Evolutionary conservation across 768 basidiomycete species (phyloP), one percentile per base, ranked within the genome.

Genomic region (Sarcodon aspratus): DNA sequence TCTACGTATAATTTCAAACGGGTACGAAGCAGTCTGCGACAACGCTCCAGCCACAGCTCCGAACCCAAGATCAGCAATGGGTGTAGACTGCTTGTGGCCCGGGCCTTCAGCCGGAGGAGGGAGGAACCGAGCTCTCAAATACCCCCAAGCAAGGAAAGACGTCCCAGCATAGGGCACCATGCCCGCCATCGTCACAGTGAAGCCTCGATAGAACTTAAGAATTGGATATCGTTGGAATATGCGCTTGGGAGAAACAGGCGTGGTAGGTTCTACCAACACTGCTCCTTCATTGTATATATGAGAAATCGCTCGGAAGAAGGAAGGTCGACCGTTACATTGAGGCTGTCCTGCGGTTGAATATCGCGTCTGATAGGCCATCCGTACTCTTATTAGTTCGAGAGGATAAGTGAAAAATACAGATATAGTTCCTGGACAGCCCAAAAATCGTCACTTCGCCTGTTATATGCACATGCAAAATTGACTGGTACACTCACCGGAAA

Each of bases 101-200:
- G 67, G 62, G 21, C 21, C 21, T 27, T 27, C 21, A 17, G 7
- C 40, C 5, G 15, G 17, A 35, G 63, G 66, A 35, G 78, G 78
- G 32, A 81, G 68, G 50, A 85, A 68, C 33, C 67, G 68, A 10
- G 82, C 73, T 45, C 82, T 76, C 38, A 85, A 71, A 61, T 72
- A 83, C 37, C 87, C 94, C 84, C 91, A 98, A 33, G 84, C 81
- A 43, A 97, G 75, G 71, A 98, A 98, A 10, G 89, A 90, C 2
- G 91, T 88, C 15, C 95, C 95, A 3, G 93, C 91, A 57, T 98
- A 97, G 6, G 95, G 95, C 33, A 98, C 71, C 76, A 97, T 98
- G 42, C 96, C 95, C 10, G 79, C 64, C 36, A 98, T 65, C 17
- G 93, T 93, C 31, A 96, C 91, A 7, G 82, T 82, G 67, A 98